Conservation (phyloP, 2,329 filamentous ascomycete genomes). For the Apiospora aurea region DNA sequence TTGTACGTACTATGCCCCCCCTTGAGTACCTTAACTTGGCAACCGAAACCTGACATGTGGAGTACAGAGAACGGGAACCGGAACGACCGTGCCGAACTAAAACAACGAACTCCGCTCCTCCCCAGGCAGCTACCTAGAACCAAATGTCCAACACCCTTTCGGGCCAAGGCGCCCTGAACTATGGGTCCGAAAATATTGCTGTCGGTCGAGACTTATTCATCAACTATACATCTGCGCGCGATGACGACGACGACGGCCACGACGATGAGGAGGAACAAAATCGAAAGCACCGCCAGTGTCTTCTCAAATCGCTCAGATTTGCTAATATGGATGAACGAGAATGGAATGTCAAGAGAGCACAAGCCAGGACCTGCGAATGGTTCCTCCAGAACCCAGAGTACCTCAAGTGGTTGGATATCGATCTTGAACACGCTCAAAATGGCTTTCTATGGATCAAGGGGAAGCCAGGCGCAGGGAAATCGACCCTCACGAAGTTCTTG, state of each 20-base stretch:
- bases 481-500: constrained; percentile 53
- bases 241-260: too few relatives aligned
- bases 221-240: too few relatives aligned
- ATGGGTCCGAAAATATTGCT: too few relatives aligned
- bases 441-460: constrained; percentile 46
- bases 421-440: too few relatives aligned
- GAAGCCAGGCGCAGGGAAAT: constrained; percentile 45
- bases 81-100: too few relatives aligned
- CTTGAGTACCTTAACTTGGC: too few relatives aligned
- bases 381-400: constrained; percentile 45
- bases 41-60: too few relatives aligned
- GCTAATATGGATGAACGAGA: constrained; percentile 49
- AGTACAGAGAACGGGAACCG: too few relatives aligned
- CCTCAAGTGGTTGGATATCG: constrained; percentile 48
- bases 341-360: constrained; percentile 42
- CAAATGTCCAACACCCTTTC: not conserved
- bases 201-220: not conserved
- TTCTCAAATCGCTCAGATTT: constrained; percentile 44
- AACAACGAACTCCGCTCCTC: too few relatives aligned
- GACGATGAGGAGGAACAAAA: too few relatives aligned
- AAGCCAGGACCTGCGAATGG: constrained; percentile 51
- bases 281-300: constrained; percentile 22
- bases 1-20: too few relatives aligned
- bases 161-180: too few relatives aligned
- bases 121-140: not conserved